phyloP scores from a whole-genome alignment of 2,329 filamentous ascomycete species.

The Cordyceps farinosa region DNA sequence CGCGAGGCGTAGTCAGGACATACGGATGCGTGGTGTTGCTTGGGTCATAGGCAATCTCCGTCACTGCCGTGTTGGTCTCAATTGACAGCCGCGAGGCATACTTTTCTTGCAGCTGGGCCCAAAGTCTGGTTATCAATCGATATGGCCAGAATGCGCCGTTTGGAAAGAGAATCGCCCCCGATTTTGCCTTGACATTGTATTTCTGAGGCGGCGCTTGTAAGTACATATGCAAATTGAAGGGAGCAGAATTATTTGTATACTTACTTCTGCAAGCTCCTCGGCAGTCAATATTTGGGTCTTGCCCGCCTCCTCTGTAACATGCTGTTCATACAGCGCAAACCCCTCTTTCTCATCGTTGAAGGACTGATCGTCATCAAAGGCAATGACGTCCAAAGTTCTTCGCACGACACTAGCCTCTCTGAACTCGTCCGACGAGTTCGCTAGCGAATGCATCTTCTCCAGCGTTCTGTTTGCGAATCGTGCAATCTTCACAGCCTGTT shows the following conservation, averaged over 20 bases:
- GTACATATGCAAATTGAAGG: background rate
- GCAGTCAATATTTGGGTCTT: background rate
- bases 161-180: slow-evolving; percentile 21
- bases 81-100: slow-evolving; percentile 32
- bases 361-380: slow-evolving; percentile 22
- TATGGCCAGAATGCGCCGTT: slow-evolving; percentile 47
- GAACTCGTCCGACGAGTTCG: slow-evolving; percentile 11
- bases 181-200: slow-evolving; percentile 30
- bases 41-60: slow-evolving; percentile 23
- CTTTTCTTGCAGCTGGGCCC: slow-evolving; percentile 29
- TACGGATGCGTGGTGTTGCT: slow-evolving; percentile 30
- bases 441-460: slow-evolving; percentile 24
- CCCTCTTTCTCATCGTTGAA: slow-evolving; percentile 22
- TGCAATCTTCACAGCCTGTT: slow-evolving; percentile 38
- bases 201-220: slow-evolving; percentile 14
- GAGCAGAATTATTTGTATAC: background rate
- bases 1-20: slow-evolving; percentile 42
- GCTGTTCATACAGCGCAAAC: slow-evolving; percentile 17
- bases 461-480: slow-evolving; percentile 41
- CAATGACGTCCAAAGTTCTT: slow-evolving; percentile 7
- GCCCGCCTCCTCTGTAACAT: slow-evolving; percentile 22
- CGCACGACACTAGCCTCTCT: slow-evolving; percentile 13
- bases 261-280: background rate
- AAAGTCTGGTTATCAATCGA: slow-evolving; percentile 41
- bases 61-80: slow-evolving; percentile 34